A percentile compares a stretch with the other conserved stretches of the same genome.
phyloP scores from a whole-genome alignment of 1,139 yeast species.

The Lizanozyma gosingica region DNA sequence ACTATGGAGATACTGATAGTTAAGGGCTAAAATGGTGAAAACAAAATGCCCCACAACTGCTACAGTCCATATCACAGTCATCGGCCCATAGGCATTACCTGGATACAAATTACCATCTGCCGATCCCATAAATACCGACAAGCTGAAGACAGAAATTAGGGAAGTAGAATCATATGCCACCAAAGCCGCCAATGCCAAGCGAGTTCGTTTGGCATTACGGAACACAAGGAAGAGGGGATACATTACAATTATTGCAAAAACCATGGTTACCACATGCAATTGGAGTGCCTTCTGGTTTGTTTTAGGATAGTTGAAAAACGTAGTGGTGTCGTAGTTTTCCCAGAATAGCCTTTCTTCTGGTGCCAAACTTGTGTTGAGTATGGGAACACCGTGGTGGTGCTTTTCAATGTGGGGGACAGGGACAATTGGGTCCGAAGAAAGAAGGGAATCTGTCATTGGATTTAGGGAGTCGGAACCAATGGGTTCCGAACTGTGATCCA shows the following conservation, averaged over 20 bases:
- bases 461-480: no score
- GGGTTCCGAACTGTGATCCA: no score
- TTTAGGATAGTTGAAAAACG: constrained; percentile 53
- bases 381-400: constrained; percentile 68
- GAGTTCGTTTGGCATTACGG: constrained; percentile 42
- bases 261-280: constrained; percentile 44
- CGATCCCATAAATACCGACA: constrained; percentile 52
- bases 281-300: constrained; percentile 44
- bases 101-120: constrained; percentile 59
- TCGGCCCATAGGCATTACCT: constrained; percentile 58
- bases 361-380: constrained; percentile 55
- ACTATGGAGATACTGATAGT: background rate
- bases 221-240: constrained; percentile 68
- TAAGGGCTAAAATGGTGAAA: constrained; percentile 26
- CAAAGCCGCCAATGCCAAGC: constrained; percentile 49
- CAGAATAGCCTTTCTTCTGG: constrained; percentile 72
- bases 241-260: constrained; percentile 40
- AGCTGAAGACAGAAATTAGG: constrained; percentile 45
- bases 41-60: constrained; percentile 44
- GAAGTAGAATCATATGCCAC: constrained; percentile 40
- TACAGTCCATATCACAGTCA: constrained; percentile 53
- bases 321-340: constrained; percentile 75
- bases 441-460: no score
- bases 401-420: constrained; percentile 45
- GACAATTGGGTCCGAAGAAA: no score